Base-by-base conservation (phyloP, 2,329 filamentous ascomycete species). In the Nothomitra cinnamomea region DNA sequence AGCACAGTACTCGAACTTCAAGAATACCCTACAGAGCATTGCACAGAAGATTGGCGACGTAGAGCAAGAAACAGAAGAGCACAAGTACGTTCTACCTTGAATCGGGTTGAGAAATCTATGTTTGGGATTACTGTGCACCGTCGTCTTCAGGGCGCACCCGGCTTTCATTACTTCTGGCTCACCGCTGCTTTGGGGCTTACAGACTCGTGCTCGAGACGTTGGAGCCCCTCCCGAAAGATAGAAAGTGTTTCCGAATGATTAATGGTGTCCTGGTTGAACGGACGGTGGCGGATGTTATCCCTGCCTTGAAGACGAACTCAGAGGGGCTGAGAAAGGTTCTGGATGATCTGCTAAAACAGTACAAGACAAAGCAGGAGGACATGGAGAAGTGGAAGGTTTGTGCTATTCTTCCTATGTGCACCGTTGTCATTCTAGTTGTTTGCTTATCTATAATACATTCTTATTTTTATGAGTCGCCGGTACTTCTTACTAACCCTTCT, bases 221-320 rank as follows among this genome's bases (percentile, higher is more conserved):
- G 58, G 78, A 83, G 56, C 89, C 89, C 47, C 77, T 96, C 22
- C 76, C 86, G 1, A 77, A 75, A 58, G 85, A 94, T 60, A 85
- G 92, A 63, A 98, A 95, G 72, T 96, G 90, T 71, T 98, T 96
- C 71, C 89, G 92, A 61, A 87, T 98, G 79, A 94, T 98, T 67
- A 96, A 98, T 67, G 92, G 92, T 47, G 89, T 96, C 22, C 73
- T 98, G 55, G 87, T 95, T 53, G 92, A 98, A 72, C 79, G 89
- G 61, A 96, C 90, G 15, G 87, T 98, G 60, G 77, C 87, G 67
- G 92, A 96, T 67, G 87, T 98, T 12, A 75, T 94, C 54, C 92
- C 92, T 4, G 85, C 87, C 24, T 75, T 98, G 57, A 83, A 87
- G 71, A 96, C 88, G 19, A 96, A 98, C 66, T 85, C 87, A 24